Conservation (phyloP, 2,329 filamentous ascomycete genomes). For the Fusarium incarnatum region DNA sequence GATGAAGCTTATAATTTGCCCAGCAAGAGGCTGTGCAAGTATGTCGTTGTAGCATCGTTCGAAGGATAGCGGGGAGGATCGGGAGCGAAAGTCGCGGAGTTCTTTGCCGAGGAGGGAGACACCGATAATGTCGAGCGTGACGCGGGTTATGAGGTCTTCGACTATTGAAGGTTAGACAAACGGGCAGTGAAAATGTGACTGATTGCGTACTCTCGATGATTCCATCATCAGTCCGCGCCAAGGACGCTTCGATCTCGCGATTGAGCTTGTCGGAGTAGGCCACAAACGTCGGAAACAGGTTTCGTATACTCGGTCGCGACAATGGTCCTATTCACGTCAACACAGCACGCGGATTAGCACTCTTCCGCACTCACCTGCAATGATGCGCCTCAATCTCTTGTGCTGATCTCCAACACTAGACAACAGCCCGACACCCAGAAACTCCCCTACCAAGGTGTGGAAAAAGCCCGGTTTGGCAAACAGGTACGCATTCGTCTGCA, state of each 20-base stretch:
- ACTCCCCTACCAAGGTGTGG: constrained; percentile 27
- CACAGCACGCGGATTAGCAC: fast-evolving
- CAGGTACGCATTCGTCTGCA: constrained; percentile 16
- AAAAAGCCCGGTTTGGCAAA: constrained; percentile 31
- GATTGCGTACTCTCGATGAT: background rate
- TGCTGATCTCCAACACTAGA: constrained; percentile 31
- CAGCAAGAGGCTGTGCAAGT: constrained; percentile 7
- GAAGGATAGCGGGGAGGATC: constrained; percentile 4
- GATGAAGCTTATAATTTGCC: constrained; percentile 24
- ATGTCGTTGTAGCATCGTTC: constrained; percentile 27
- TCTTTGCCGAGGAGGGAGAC: constrained; percentile 13
- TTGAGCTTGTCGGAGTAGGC: constrained; percentile 7
- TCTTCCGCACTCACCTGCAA: background rate
- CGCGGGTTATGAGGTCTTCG: background rate
- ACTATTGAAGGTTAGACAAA: background rate
- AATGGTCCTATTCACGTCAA: constrained; percentile 6
- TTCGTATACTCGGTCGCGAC: constrained; percentile 12
- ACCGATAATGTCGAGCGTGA: constrained; percentile 23
- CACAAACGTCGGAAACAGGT: background rate
- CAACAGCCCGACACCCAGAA: constrained; percentile 18
- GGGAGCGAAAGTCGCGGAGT: constrained; percentile 11
- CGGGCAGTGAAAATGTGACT: fast-evolving
- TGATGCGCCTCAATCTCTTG: constrained; percentile 21
- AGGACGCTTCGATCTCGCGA: background rate
- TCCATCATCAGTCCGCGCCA: background rate